Evolutionary conservation across 2,329 filamentous ascomycete genomes (phyloP), one percentile per base, ranked within the genome.

Genomic region (Fusarium penzigii): DNA sequence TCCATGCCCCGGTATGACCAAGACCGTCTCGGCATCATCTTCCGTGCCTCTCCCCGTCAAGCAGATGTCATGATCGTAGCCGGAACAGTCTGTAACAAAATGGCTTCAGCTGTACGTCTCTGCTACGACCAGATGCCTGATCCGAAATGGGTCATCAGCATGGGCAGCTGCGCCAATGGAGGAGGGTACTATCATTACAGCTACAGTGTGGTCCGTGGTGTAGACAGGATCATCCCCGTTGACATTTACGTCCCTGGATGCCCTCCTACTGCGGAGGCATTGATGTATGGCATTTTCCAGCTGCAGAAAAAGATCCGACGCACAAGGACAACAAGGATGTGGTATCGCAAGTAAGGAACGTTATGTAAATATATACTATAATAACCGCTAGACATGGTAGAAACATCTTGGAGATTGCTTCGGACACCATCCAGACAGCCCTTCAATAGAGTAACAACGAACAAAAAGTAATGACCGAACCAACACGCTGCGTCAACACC

Each of bases 161-260:
- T 88, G 85, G 86, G 86, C 7, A 85, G 80, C 50, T 89, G 86
- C 65, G 85, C 86, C 25, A 89, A 89, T 65, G 85, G 86, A 17
- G 86, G 86, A 51, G 86, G 86, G 13, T 89, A 89, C 70, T 89
- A 89, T 69, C 86, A 89, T 68, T 89, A 89, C 71, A 86, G 82
- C 65, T 89, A 89, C 70, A 81, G 76, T 46, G 85, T 88, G 13
- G 78, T 84, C 13, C 73, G 86, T 38, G 85, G 85, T 0, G 85
- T 84, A 53, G 86, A 88, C 68, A 72, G 85, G 10, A 79, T 88
- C 59, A 74, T 88, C 3, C 86, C 86, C 0, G 85, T 88, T 13
- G 85, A 88, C 68, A 78, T 88, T 11, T 88, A 86, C 63, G 81
- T 88, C 6, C 85, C 85, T 2, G 85, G 85, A 0, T 88, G 85